phyloP scores from a whole-genome alignment of 2,329 filamentous ascomycete genomes.

The Fusarium liriodendri region DNA sequence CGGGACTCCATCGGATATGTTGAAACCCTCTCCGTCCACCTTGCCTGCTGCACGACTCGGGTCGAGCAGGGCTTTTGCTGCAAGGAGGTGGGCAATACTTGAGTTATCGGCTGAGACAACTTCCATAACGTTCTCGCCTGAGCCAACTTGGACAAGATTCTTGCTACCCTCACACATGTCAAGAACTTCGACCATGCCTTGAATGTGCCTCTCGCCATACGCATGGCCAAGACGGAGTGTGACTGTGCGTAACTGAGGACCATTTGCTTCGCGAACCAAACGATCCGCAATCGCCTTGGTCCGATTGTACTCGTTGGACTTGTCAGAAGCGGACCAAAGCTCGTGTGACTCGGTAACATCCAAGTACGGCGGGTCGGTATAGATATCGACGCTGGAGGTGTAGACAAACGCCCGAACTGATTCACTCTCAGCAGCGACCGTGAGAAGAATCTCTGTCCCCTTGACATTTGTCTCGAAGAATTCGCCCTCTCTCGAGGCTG shows the following conservation, averaged over 20 bases:
- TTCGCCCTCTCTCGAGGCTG: constrained; percentile 20
- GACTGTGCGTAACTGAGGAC: constrained; percentile 38
- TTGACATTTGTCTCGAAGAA: constrained; percentile 46
- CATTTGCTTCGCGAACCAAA: constrained; percentile 46
- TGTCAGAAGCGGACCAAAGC: constrained; percentile 35
- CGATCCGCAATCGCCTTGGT: constrained; percentile 49
- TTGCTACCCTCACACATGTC: constrained; percentile 52
- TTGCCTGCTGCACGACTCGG: constrained; percentile 9
- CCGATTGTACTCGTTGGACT: constrained; percentile 42
- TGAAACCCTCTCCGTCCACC: constrained; percentile 50
- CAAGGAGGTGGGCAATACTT: constrained; percentile 42
- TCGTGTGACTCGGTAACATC: constrained; percentile 40
- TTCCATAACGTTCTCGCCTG: constrained; percentile 41
- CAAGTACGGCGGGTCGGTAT: constrained; percentile 40
- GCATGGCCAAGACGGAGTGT: constrained; percentile 44
- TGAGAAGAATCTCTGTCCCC: constrained; percentile 46
- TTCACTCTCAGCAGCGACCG: constrained; percentile 27
- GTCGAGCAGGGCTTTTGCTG: constrained; percentile 43
- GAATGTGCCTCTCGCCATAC: constrained; percentile 49
- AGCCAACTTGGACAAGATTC: constrained; percentile 44
- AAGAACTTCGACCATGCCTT: constrained; percentile 42
- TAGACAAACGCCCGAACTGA: constrained; percentile 46
- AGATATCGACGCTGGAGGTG: constrained; percentile 46
- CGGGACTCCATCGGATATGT: constrained; percentile 48
- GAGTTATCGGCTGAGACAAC: constrained; percentile 45